A percentile compares a stretch with the other conserved stretches of the same genome.
phyloP scores from a whole-genome alignment of 192 early-diverging fungal species.

The Rhizophlyctis rosea region DNA sequence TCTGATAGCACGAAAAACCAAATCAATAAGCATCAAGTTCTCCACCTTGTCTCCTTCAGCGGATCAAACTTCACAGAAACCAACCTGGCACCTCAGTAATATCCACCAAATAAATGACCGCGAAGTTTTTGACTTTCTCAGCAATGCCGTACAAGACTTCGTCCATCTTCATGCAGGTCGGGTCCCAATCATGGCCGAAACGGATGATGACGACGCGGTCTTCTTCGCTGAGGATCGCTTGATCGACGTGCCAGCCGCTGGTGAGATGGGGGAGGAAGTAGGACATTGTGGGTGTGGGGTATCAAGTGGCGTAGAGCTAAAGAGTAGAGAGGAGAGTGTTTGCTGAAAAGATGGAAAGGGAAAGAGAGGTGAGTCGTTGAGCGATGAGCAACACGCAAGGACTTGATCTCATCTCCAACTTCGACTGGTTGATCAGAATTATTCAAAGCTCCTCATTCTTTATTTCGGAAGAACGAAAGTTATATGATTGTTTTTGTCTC shows the following conservation, averaged over 20 bases:
- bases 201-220: conserved; percentile 95
- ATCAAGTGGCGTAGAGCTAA: no score
- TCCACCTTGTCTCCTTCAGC: not conserved
- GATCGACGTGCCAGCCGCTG: conserved; percentile 93
- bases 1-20: no score
- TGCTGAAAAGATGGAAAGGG: no score
- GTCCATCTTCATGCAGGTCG: conserved; percentile 97
- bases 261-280: conserved; percentile 57
- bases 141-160: conserved; percentile 89
- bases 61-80: not conserved
- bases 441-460: no score
- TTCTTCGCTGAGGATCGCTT: conserved; percentile 96
- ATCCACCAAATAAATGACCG: conserved; percentile 94
- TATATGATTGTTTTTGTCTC: no score
- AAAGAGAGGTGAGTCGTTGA: no score
- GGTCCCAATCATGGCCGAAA: conserved; percentile 97
- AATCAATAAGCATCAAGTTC: not conserved
- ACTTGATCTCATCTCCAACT: no score
- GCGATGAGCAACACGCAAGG: no score
- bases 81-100: conserved; percentile 87
- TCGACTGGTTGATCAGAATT: no score
- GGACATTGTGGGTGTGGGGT: no score
- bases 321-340: no score
- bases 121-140: conserved; percentile 98
- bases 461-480: no score